Evolutionary conservation across 2,329 filamentous ascomycete species (phyloP), one percentile per base, ranked within the genome.

Genomic region (Fusarium siculi): DNA sequence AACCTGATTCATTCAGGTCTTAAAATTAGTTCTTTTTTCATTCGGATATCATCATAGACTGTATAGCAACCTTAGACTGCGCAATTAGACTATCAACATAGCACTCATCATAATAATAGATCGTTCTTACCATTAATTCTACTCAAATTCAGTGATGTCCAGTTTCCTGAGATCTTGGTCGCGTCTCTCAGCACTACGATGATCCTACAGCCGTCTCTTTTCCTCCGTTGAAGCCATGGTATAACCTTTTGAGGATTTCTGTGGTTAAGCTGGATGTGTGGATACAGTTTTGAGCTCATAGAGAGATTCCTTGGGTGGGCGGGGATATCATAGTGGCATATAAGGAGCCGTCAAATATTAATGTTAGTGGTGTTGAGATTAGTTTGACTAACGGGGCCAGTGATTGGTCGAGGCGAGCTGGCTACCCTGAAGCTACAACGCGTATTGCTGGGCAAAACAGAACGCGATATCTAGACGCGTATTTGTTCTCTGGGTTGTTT

Each of bases 31-130:
- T 21, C 32, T 11, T 23, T 63, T 50, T 11, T 5, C 3, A 16
- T 50, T 36, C 50, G n/a, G 18, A 55, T 25, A 36, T 55, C 32
- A 42, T 53, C 5, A 69, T 50, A 68, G 49, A 60, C 44, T 52
- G 34, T 15, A 66, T 42, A 42, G 47, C 50, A 32, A 30, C 28
- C 25, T 23, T 60, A 60, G 57, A 54, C 36, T 60, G 28, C 21
- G 5, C 9, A 25, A 21, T 54, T 60, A 60, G 46, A 54, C 23
- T 25, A 40, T 21, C 21, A 53, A 19, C 7, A 34, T 54, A 42
- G 46, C 14, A 25, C 28, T 2, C n/a, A n/a, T 21, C 18, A n/a
- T 42, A 60, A 42, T 60, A 50, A 37, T 25, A 30, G 8, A 37
- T 39, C 21, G 11, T 50, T 30, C 21, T 32, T 15, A 39, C 11